A percentile compares a stretch with the other conserved stretches of the same genome.
phyloP scores from a whole-genome alignment of 2,329 filamentous ascomycete species.

The Penicillium rolfsii region DNA sequence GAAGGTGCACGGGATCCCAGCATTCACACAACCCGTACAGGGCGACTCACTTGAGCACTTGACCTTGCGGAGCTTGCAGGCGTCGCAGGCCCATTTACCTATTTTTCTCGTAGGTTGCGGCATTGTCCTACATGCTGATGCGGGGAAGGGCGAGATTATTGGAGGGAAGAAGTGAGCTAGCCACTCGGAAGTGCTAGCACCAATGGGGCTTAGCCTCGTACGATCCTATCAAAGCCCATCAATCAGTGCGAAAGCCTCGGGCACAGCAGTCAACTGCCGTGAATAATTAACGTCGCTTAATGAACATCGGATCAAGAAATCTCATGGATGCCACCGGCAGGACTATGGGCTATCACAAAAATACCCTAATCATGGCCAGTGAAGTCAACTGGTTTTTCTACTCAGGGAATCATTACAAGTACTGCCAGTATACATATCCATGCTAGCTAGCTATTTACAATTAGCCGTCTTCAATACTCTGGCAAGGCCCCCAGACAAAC shows the following conservation, averaged over 20 bases:
- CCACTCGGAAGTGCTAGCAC: background rate
- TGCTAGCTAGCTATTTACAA: background rate
- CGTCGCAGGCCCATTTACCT: slow-evolving; percentile 6
- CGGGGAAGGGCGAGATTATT: background rate
- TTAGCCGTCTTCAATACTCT: background rate
- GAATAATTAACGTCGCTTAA: too few relatives aligned
- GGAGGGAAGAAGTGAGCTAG: background rate
- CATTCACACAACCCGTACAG: background rate
- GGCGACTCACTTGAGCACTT: slow-evolving; percentile 5
- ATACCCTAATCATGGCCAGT: background rate
- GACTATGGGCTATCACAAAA: background rate
- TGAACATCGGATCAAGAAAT: background rate
- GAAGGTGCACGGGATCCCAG: background rate
- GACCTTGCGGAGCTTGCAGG: slow-evolving; percentile 4
- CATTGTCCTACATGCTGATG: slow-evolving; percentile 4
- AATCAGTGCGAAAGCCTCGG: background rate
- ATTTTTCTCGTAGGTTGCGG: slow-evolving; percentile 3
- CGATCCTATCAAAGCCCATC: background rate
- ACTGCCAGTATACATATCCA: background rate
- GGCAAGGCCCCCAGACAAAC: background rate
- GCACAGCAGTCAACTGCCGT: too few relatives aligned
- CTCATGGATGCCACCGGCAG: background rate
- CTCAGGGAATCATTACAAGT: background rate
- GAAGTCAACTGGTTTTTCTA: background rate
- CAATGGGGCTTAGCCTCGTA: background rate